Evolutionary conservation across 306 rosid species (phyloP), one percentile per base, ranked within the genome.

Genomic region (Gleditsia sinensis): DNA sequence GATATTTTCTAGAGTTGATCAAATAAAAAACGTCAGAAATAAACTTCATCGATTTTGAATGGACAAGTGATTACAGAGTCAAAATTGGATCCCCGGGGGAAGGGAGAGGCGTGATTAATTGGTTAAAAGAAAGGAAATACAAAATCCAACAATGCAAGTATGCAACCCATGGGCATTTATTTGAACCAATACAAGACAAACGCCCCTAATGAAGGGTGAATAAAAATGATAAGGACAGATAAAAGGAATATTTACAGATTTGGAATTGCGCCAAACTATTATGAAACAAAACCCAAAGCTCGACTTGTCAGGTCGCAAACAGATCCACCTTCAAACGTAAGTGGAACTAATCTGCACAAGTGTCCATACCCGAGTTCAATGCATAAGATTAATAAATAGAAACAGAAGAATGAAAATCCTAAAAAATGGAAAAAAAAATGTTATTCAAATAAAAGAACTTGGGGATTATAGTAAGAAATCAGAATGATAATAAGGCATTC

Each of bases 211-310:
- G 64, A 21, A 40, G 37, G 78, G 63, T 39, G 70, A 68, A 61
- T 76, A 79, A 69, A 80, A 76, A 79, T 55, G 75, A 72, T 43
- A 51, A 28, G 33, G 43, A 34, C 62, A 16, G 72, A 73, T 21
- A 58, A 58, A 68, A 24, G 32, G 75, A 77, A 79, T 84, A 90
- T 91, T 83, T 87, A 93, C 95, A 90, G 7, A 68, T 65, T 59
- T 79, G 83, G 83, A 69, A 60, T 42, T 53, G 78, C 45, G 78
- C 69, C 76, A 67, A 79, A 48, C 64, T 34, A 34, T 5, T 6
- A 73, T 53, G 78, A 73, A 72, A 62, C 76, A 74, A 77, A 67
- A 83, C 58, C 76, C 72, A 50, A 63, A 28, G 75, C 75, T 72
- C 45, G 27, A 54, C 53, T 81, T 39, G 83, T 83, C 76, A 28